A percentile compares a stretch with the other conserved stretches of the same genome.
Conservation (phyloP, 2,329 filamentous ascomycete species). For the Exserohilum turcica region DNA sequence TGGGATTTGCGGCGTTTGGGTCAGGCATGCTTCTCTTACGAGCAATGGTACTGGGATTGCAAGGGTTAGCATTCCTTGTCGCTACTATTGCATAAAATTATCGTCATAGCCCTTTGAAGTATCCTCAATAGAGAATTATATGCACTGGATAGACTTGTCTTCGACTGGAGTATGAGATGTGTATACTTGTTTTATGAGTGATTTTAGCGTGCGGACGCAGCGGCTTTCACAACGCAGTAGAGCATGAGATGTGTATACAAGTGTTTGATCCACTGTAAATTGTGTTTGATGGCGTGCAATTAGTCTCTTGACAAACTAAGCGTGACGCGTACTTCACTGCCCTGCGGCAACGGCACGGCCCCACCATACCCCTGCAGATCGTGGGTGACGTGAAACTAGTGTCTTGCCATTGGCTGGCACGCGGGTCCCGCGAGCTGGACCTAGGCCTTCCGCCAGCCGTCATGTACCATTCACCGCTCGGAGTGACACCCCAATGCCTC, state of each 20-base stretch:
- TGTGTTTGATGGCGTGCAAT: too few relatives aligned
- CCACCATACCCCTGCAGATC: slow-evolving; percentile 18
- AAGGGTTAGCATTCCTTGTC: background rate
- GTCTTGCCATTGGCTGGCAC: slow-evolving; percentile 29
- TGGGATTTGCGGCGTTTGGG: slow-evolving; percentile 4
- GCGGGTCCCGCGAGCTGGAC: slow-evolving; percentile 28
- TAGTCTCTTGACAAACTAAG: background rate
- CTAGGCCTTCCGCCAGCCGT: slow-evolving; percentile 25
- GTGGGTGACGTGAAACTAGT: slow-evolving; percentile 20
- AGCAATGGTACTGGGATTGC: slow-evolving; percentile 9
- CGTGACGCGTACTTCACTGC: background rate
- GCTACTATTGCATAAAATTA: background rate
- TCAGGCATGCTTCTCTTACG: background rate
- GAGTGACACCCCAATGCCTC: slow-evolving; percentile 20
- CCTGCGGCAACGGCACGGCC: slow-evolving; percentile 8
- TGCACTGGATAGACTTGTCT: too few relatives aligned
- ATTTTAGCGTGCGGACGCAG: too few relatives aligned
- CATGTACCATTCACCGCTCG: slow-evolving; percentile 34
- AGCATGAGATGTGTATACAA: too few relatives aligned
- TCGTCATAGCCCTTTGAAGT: background rate
- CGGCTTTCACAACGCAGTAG: too few relatives aligned
- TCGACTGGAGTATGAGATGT: background rate
- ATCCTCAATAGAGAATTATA: too few relatives aligned
- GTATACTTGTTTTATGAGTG: too few relatives aligned
- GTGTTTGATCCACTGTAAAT: too few relatives aligned